phyloP scores from a whole-genome alignment of 306 rosid genomes.

The Ziziphus jujuba region DNA sequence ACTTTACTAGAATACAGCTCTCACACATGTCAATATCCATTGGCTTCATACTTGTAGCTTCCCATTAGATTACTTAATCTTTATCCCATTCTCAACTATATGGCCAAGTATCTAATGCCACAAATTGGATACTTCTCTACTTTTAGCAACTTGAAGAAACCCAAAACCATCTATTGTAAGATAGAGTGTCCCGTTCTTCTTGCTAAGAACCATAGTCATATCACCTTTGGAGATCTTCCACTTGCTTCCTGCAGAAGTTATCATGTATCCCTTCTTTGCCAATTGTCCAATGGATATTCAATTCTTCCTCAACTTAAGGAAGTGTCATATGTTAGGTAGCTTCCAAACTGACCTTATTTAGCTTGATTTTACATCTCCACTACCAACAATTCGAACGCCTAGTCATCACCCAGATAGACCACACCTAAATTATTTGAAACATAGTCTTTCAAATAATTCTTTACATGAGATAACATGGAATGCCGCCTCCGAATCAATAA shows the following conservation, averaged over 20 bases:
- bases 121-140: not conserved
- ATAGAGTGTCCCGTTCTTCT: no score
- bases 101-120: not conserved
- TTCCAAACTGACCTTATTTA: not conserved
- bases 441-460: no score
- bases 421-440: no score
- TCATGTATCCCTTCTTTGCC: not conserved
- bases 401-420: not conserved
- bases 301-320: not conserved
- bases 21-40: not conserved
- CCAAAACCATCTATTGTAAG: not conserved
- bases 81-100: not conserved
- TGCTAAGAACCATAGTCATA: not conserved
- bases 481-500: not conserved
- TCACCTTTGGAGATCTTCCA: not conserved
- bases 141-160: not conserved
- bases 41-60: not conserved
- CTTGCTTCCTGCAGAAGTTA: not conserved
- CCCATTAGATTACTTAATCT: not conserved
- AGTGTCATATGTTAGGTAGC: no score
- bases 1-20: not conserved
- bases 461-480: not conserved
- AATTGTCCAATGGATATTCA: not conserved
- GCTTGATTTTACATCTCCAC: not conserved
- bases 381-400: not conserved